These are phyloP conservation scores for Talaromyces sp. DNA, from an alignment of 2,329 filamentous ascomycete genomes.

Conservation along the genomic window DNA sequence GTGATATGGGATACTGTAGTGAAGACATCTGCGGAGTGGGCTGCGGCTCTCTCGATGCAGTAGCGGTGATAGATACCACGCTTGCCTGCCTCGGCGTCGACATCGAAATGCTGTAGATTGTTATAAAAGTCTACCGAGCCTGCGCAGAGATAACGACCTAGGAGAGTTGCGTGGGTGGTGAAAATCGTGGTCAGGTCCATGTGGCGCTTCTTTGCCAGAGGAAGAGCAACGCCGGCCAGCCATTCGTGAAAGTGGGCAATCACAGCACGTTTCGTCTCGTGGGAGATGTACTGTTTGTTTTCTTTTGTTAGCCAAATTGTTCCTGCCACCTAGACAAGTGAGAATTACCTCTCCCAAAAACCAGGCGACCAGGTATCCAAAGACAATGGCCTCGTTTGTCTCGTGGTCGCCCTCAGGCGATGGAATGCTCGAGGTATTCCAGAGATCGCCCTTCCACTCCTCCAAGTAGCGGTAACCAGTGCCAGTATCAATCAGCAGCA, in stretches of 20 bases:
- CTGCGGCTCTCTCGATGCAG: conserved; percentile 91
- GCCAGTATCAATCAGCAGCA: conserved; percentile 90
- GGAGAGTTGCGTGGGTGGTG: conserved; percentile 92
- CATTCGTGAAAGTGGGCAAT: conserved; percentile 99
- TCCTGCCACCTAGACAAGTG: background rate
- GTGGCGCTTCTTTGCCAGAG: conserved; percentile 84
- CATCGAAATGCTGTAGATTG: conserved; percentile 94
- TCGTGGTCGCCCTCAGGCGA: conserved; percentile 86
- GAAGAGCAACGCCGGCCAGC: conserved; percentile 89
- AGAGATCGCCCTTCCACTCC: conserved; percentile 96
- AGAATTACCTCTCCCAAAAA: conserved; percentile 86
- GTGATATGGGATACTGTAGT: conserved; percentile 99
- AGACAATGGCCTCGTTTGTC: conserved; percentile 95
- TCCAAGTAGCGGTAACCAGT: conserved; percentile 86
- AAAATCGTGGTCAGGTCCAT: conserved; percentile 98
- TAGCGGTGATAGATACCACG: conserved; percentile 98
- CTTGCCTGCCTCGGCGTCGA: conserved; percentile 94
- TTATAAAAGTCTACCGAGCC: conserved; percentile 99
- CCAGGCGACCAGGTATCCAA: conserved; percentile 96
- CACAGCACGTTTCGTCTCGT: conserved; percentile 86
- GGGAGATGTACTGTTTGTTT: conserved; percentile 66
- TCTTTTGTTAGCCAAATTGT: background rate
- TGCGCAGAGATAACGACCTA: conserved; percentile 93
- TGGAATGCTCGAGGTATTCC: conserved; percentile 90
- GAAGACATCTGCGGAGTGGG: conserved; percentile 92